Conservation (phyloP, 495 filamentous ascomycete genomes). For the Aspergillus asperescens region DNA sequence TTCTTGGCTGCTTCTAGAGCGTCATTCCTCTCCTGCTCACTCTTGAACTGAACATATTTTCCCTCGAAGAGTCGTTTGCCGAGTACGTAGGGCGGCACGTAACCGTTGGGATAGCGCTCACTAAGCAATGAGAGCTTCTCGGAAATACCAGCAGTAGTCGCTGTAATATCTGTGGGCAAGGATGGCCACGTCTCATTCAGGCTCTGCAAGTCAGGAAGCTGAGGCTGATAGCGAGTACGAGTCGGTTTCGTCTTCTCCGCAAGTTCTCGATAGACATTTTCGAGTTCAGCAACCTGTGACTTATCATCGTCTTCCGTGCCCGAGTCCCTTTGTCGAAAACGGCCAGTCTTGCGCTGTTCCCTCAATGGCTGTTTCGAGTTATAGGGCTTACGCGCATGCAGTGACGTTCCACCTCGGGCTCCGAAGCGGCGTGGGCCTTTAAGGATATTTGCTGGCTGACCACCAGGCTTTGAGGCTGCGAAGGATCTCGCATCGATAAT, state of each 20-base stretch:
- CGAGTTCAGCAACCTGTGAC: constrained; percentile 21
- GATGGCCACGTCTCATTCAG: constrained; percentile 42
- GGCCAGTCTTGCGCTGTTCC: constrained; percentile 14
- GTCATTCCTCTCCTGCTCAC: constrained; percentile 35
- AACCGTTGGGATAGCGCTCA: constrained; percentile 36
- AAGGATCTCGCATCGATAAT: constrained; percentile 41
- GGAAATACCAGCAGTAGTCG: constrained; percentile 28
- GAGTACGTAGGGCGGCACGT: constrained; percentile 36
- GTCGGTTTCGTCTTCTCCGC: constrained; percentile 26
- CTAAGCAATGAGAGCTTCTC: constrained; percentile 36
- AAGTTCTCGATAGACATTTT: constrained; percentile 31
- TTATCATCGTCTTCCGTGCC: constrained; percentile 27
- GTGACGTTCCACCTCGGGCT: constrained; percentile 16
- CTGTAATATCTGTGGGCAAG: constrained; percentile 30
- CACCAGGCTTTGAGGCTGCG: constrained; percentile 27
- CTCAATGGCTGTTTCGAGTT: not conserved
- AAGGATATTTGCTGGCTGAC: constrained; percentile 31
- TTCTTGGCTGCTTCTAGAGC: constrained; percentile 35
- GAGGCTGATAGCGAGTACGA: constrained; percentile 35
- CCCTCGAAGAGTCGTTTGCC: constrained; percentile 38
- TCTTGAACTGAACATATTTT: constrained; percentile 39
- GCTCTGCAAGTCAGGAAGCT: constrained; percentile 23
- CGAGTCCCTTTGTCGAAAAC: constrained; percentile 7
- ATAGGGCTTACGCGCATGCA: constrained; percentile 21
- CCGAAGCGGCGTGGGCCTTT: constrained; percentile 28